A percentile compares a stretch with the other conserved stretches of the same genome.
Conservation (phyloP, 192 early-diverging fungal genomes). For the Gorgonomyces haynaldii region DNA sequence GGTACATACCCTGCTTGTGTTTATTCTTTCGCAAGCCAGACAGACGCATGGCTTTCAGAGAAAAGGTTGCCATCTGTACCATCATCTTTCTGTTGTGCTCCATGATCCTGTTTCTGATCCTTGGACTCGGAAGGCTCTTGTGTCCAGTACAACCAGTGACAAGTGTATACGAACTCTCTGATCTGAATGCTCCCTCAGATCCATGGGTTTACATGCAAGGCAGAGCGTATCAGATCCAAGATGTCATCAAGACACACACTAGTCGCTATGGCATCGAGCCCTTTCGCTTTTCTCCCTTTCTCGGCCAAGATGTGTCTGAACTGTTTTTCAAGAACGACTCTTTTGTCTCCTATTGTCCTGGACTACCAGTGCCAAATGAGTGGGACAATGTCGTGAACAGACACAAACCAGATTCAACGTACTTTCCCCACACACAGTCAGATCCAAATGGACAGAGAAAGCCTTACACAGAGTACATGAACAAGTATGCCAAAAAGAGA, state of each 20-base stretch:
- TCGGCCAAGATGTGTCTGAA: constrained; percentile 28
- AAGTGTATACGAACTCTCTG: background rate
- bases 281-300: background rate
- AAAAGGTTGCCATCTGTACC: constrained; percentile 69
- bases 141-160: constrained; percentile 59
- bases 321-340: constrained; percentile 25
- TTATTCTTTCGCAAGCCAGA: background rate
- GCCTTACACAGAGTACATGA: constrained; percentile 34
- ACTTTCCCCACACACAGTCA: background rate
- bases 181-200: constrained; percentile 2
- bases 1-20: background rate
- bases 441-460: constrained; percentile 11
- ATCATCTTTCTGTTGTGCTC: constrained; percentile 69
- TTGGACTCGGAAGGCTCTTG: constrained; percentile 71
- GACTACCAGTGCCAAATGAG: constrained; percentile 8
- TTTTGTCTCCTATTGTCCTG: constrained; percentile 28
- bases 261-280: background rate
- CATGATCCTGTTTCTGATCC: constrained; percentile 72
- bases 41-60: constrained; percentile 75
- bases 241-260: constrained; percentile 20
- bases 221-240: constrained; percentile 18
- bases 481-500: constrained; percentile 28
- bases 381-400: constrained; percentile 26
- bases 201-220: constrained; percentile 34
- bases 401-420: background rate